Evolutionary conservation across 768 basidiomycete species (phyloP).

Genomic region (Podaxis carcinomalis): DNA sequence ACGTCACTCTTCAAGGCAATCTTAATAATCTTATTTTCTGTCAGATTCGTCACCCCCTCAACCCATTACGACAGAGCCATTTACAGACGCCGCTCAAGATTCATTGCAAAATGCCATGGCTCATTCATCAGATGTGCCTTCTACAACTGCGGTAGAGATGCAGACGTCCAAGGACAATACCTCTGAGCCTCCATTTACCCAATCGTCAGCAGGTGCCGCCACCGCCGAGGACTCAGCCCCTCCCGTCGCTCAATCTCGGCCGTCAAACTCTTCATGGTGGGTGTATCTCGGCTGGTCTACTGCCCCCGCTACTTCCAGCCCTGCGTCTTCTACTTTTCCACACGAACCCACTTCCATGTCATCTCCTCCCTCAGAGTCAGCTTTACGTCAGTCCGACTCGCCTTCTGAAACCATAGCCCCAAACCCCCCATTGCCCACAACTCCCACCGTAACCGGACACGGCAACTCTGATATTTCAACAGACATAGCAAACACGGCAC

Average conservation of each 20-base stretch:
- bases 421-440: neutral
- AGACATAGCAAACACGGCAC: neutral
- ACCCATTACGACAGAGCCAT: neutral
- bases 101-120: slow-evolving; percentile 6
- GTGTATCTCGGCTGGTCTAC: slow-evolving; percentile 7
- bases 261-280: neutral
- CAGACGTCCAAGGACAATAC: neutral
- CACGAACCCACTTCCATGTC: slow-evolving; percentile 2
- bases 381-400: slow-evolving; percentile 9
- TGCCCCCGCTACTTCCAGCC: neutral
- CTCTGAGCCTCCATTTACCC: neutral
- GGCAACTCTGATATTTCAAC: neutral
- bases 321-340: slow-evolving; percentile 3
- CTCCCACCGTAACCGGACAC: neutral
- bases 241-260: neutral
- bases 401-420: neutral
- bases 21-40: slow-evolving; percentile 2
- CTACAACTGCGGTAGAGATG: neutral
- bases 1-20: neutral
- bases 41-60: slow-evolving; percentile 2
- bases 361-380: neutral
- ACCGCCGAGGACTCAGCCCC: neutral
- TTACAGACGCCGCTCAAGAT: slow-evolving; percentile 4
- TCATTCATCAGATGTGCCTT: neutral
- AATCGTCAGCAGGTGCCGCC: neutral